Conservation (phyloP, 2,329 filamentous ascomycete species). For the Aspergillus fumigatiaffinis region DNA sequence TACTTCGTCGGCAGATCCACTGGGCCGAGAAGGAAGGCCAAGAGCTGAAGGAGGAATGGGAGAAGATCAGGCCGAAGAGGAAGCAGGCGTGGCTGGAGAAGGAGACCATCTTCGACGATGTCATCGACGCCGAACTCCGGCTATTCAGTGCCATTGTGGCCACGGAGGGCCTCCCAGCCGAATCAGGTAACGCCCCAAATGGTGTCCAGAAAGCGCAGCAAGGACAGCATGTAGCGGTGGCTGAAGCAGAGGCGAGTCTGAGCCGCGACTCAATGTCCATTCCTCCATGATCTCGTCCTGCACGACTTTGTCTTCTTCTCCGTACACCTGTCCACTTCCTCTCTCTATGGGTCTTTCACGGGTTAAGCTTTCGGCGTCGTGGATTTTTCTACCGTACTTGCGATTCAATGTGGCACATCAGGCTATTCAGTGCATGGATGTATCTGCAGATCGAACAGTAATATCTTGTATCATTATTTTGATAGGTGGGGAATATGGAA, state of each 20-base stretch:
- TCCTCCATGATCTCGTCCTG: conserved; percentile 4
- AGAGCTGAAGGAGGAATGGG: conserved; percentile 39
- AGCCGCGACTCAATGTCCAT: conserved; percentile 9
- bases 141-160: conserved; percentile 30
- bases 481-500: neutral
- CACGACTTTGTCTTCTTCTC: neutral
- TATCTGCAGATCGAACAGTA: neutral
- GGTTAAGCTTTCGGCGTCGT: neutral
- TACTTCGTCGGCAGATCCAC: conserved; percentile 45
- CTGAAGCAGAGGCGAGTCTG: neutral
- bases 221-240: neutral
- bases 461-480: neutral
- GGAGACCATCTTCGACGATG: conserved; percentile 41
- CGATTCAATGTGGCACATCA: neutral
- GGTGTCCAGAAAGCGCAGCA: conserved; percentile 14
- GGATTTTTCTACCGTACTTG: neutral
- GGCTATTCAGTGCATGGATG: neutral
- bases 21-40: conserved; percentile 45
- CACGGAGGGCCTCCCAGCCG: conserved; percentile 5
- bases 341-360: neutral
- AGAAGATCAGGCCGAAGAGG: conserved; percentile 33
- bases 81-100: conserved; percentile 41
- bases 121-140: conserved; percentile 40
- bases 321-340: neutral
- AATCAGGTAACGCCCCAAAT: conserved; percentile 11